A percentile compares a stretch with the other conserved stretches of the same genome.
phyloP scores from a whole-genome alignment of 177 flowering plant genomes.

The Tripterygium wilfordii region DNA sequence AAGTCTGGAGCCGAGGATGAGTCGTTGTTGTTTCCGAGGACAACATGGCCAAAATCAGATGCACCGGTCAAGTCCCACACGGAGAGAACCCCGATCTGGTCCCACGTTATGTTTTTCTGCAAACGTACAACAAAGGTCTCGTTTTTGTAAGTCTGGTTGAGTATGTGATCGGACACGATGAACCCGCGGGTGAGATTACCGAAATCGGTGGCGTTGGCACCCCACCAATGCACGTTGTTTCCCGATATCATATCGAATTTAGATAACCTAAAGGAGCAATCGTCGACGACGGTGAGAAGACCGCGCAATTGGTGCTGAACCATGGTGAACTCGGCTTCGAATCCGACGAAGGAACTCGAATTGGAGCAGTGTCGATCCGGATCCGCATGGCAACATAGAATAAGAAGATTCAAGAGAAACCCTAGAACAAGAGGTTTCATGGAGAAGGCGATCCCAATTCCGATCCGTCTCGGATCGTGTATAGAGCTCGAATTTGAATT shows the following conservation, averaged over 20 bases:
- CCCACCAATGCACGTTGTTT: constrained; percentile 87
- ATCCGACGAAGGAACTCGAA: constrained; percentile 32
- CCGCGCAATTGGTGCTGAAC: constrained; percentile 87
- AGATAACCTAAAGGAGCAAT: constrained; percentile 75
- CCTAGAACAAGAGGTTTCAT: constrained; percentile 18
- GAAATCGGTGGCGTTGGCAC: constrained; percentile 50
- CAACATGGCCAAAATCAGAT: constrained; percentile 78
- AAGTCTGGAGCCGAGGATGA: constrained; percentile 14
- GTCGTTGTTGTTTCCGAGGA: constrained; percentile 22
- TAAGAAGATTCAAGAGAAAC: constrained; percentile 8
- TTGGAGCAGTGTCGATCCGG: constrained; percentile 27
- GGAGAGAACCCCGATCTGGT: constrained; percentile 59
- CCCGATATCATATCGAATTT: constrained; percentile 87
- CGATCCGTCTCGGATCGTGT: constrained; percentile 1
- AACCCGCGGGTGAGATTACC: constrained; percentile 66
- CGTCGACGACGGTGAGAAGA: constrained; percentile 42
- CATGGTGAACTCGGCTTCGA: constrained; percentile 64
- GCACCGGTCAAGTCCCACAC: constrained; percentile 76
- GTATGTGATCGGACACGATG: constrained; percentile 50
- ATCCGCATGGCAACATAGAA: constrained; percentile 19
- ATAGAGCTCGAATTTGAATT: no score
- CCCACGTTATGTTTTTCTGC: constrained; percentile 58
- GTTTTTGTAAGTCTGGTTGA: constrained; percentile 64
- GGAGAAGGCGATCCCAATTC: constrained; percentile 16
- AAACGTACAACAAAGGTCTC: constrained; percentile 53